Evolutionary conservation across 78 protist species (phyloP).

Genomic region (Dictyostelium purpureum): DNA sequence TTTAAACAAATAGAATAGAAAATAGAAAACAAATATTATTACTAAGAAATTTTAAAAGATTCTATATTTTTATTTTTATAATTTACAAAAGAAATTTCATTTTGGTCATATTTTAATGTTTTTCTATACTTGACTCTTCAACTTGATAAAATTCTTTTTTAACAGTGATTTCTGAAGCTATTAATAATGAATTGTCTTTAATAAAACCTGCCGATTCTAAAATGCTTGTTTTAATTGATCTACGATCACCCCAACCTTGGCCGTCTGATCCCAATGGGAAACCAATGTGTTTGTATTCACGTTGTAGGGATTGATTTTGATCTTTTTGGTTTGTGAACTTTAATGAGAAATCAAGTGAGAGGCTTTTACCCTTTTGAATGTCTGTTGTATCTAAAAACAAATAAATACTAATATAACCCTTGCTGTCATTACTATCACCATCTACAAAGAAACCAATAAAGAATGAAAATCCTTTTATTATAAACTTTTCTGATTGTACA

Average conservation of each 20-base stretch:
- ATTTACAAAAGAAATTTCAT: no score
- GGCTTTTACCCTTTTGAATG: slow-evolving; percentile 44
- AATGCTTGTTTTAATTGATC: not conserved
- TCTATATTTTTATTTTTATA: no score
- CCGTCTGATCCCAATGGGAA: slow-evolving; percentile 46
- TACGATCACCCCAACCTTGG: slow-evolving; percentile 66
- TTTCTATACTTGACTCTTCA: slow-evolving; percentile 29
- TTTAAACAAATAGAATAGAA: no score
- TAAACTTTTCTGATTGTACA: slow-evolving; percentile 48
- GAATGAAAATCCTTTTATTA: slow-evolving; percentile 37
- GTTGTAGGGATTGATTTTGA: slow-evolving; percentile 12
- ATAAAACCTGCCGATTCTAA: slow-evolving; percentile 57
- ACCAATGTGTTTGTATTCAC: slow-evolving; percentile 22
- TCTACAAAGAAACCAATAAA: slow-evolving; percentile 39
- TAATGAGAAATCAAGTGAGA: slow-evolving; percentile 10
- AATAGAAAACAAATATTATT: no score
- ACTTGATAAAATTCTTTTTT: slow-evolving; percentile 32
- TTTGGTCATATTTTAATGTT: not conserved
- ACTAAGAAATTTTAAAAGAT: no score
- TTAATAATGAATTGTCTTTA: slow-evolving; percentile 48
- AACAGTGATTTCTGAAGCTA: not conserved
- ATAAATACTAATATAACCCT: slow-evolving; percentile 56
- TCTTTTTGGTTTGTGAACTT: slow-evolving; percentile 45
- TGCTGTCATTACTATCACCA: slow-evolving; percentile 48
- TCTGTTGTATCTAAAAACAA: slow-evolving; percentile 24